These are phyloP conservation scores for Prunus persica DNA, from an alignment of 306 rosid genomes.

Conservation along the genomic window DNA sequence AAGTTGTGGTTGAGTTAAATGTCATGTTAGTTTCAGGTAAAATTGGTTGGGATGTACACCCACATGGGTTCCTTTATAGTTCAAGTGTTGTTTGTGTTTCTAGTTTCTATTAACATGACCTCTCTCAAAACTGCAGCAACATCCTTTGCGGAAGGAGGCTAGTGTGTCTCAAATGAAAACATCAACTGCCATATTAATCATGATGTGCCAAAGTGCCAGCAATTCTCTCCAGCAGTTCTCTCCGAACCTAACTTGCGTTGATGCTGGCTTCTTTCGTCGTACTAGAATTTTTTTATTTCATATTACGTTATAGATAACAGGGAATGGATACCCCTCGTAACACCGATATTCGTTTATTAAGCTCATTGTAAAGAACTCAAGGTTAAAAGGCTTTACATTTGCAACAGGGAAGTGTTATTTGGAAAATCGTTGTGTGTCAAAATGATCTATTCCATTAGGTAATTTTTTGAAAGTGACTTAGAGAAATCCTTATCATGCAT, in stretches of 20 bases:
- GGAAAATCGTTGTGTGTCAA: background rate
- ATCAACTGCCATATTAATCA: background rate
- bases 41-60: background rate
- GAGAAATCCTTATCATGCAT: background rate
- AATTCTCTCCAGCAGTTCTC: background rate
- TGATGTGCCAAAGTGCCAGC: constrained; percentile 1
- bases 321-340: background rate
- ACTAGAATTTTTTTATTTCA: background rate
- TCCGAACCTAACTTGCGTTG: background rate
- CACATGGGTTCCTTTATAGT: background rate
- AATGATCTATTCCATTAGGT: no score
- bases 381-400: constrained; percentile 3
- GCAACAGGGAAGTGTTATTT: background rate
- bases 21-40: background rate
- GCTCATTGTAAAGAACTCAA: constrained; percentile 34
- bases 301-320: constrained; percentile 3
- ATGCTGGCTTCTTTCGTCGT: background rate
- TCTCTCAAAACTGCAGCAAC: constrained; percentile 49
- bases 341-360: constrained; percentile 14
- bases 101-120: background rate
- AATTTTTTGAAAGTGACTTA: background rate
- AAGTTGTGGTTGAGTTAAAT: no score
- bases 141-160: constrained; percentile 49
- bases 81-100: background rate
- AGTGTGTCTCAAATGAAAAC: constrained; percentile 48